Conservation (phyloP, 2,329 filamentous ascomycete species). For the Camillea tinctor region DNA sequence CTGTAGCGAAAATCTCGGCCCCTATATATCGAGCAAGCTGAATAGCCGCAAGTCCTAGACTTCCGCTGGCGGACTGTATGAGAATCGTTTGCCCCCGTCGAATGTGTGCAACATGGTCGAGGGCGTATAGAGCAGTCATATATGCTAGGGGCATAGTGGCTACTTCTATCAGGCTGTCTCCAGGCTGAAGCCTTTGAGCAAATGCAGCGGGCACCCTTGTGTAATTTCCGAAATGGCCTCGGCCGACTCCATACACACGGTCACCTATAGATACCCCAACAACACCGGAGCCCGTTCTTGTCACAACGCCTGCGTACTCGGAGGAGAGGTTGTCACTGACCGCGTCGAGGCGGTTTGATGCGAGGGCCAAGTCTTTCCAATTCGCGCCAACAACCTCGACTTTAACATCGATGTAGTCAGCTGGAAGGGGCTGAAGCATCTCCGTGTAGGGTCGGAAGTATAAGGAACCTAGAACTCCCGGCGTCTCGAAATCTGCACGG, state of each 20-base stretch:
- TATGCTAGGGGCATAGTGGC: constrained; percentile 27
- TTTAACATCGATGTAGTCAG: constrained; percentile 27
- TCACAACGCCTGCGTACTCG: constrained; percentile 17
- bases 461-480: constrained; percentile 28
- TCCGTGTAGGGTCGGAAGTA: constrained; percentile 27
- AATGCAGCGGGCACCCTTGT: constrained; percentile 20
- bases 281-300: constrained; percentile 15
- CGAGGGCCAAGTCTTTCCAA: constrained; percentile 25
- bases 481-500: constrained; percentile 26
- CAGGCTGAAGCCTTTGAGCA: constrained; percentile 19
- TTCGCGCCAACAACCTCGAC: constrained; percentile 30
- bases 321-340: constrained; percentile 14
- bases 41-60: constrained; percentile 24
- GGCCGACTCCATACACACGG: constrained; percentile 25
- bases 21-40: constrained; percentile 13
- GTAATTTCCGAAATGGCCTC: constrained; percentile 25
- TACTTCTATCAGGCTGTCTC: constrained; percentile 14
- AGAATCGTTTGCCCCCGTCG: constrained; percentile 21
- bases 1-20: constrained; percentile 22
- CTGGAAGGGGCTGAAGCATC: constrained; percentile 12
- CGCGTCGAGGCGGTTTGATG: constrained; percentile 22
- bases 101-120: constrained; percentile 24
- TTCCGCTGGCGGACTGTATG: constrained; percentile 24
- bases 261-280: constrained; percentile 20
- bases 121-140: constrained; percentile 28